These are phyloP conservation scores for Trichothecium sympodiale DNA, from an alignment of 2,329 filamentous ascomycete species.

Conservation along the genomic window DNA sequence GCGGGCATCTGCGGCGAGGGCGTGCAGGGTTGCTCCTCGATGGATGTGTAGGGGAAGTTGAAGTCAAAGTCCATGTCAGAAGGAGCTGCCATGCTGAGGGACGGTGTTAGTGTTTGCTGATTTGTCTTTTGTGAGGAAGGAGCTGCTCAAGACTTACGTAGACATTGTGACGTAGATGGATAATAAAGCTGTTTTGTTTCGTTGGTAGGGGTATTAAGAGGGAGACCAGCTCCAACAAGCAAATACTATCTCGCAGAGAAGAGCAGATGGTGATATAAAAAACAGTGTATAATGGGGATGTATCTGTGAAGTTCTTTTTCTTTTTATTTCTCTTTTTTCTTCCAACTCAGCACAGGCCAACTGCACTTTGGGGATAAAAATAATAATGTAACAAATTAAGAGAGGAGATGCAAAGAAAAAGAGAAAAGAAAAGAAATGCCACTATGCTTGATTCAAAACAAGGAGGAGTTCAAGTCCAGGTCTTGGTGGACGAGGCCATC, in stretches of 20 bases:
- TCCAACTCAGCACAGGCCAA: not conserved
- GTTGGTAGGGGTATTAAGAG: too few relatives aligned
- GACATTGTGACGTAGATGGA: slow-evolving; percentile 2
- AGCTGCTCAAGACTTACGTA: slow-evolving; percentile 2
- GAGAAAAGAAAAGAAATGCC: not conserved
- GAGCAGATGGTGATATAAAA: too few relatives aligned
- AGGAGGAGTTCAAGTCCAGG: not conserved
- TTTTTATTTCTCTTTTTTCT: not conserved
- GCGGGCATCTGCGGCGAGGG: slow-evolving; percentile 5
- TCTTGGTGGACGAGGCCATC: slow-evolving; percentile 1
- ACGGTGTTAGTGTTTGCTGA: not conserved
- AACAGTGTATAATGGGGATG: slow-evolving; percentile 9
- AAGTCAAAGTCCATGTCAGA: slow-evolving; percentile 1
- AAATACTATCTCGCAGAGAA: too few relatives aligned
- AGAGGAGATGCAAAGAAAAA: not conserved
- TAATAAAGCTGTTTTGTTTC: too few relatives aligned
- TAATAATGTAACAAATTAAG: not conserved
- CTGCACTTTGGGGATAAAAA: too few relatives aligned
- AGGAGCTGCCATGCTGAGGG: slow-evolving; percentile 5
- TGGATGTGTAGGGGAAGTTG: slow-evolving; percentile 3
- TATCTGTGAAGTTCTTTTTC: not conserved
- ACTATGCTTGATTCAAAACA: not conserved
- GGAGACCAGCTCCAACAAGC: slow-evolving; percentile 7
- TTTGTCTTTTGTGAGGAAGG: slow-evolving; percentile 1
- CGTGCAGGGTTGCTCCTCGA: slow-evolving; percentile 2